These are phyloP conservation scores for Globisporangium abappressorium DNA, from an alignment of 352 stramenopile genomes.

Conservation along the genomic window DNA sequence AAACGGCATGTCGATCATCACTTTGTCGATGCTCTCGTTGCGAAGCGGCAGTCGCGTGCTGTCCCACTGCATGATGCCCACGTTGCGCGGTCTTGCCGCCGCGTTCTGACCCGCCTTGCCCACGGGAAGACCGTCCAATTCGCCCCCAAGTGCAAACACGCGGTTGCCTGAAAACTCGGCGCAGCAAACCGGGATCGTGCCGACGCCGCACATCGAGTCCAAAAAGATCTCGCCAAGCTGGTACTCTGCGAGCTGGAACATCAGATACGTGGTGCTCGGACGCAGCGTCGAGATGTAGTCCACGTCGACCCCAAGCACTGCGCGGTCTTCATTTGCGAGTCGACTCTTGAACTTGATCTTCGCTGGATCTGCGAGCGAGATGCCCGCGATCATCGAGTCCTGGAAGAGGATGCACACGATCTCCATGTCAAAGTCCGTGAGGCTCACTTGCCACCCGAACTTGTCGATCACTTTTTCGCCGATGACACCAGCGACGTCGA, in stretches of 20 bases:
- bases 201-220: constrained; percentile 82
- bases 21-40: constrained; percentile 46
- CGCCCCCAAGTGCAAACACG: constrained; percentile 65
- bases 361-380: constrained; percentile 56
- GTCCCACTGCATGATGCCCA: constrained; percentile 66
- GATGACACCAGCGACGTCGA: constrained; percentile 57
- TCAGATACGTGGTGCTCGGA: constrained; percentile 73
- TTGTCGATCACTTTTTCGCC: constrained; percentile 52
- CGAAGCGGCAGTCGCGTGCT: constrained; percentile 55
- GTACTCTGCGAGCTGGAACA: constrained; percentile 62
- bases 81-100: constrained; percentile 25
- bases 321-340: constrained; percentile 67
- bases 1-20: constrained; percentile 82
- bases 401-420: constrained; percentile 77
- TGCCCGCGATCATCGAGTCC: constrained; percentile 59
- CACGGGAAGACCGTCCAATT: constrained; percentile 52
- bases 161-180: constrained; percentile 43
- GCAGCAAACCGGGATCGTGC: constrained; percentile 68
- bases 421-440: constrained; percentile 67
- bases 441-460: constrained; percentile 60
- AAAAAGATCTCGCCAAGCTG: constrained; percentile 60
- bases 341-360: constrained; percentile 66
- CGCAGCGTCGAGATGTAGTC: constrained; percentile 76
- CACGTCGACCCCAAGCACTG: constrained; percentile 36
- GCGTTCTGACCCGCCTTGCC: constrained; percentile 59